Conservation (phyloP, 768 basidiomycete genomes). For the Mycena leptocephala region DNA sequence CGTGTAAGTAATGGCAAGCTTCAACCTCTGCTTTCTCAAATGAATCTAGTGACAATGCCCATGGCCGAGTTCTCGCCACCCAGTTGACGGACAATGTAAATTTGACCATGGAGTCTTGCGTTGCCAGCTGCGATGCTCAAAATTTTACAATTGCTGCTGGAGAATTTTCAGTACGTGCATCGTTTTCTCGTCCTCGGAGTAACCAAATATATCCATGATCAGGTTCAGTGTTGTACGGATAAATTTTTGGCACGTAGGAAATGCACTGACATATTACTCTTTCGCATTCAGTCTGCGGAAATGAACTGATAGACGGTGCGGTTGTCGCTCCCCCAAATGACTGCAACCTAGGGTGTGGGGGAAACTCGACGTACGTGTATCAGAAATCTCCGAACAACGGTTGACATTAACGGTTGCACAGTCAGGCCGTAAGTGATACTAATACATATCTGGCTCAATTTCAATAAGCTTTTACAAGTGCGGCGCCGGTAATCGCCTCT, state of each 20-base stretch:
- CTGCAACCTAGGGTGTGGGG: constrained; percentile 85
- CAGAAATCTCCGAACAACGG: background rate
- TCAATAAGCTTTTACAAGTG: constrained; percentile 59
- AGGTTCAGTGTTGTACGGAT: constrained; percentile 58
- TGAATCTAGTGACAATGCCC: constrained; percentile 67
- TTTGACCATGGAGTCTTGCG: constrained; percentile 75
- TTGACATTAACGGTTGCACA: constrained; percentile 8
- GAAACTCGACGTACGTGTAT: constrained; percentile 73
- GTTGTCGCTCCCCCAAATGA: constrained; percentile 59
- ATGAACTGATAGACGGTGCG: constrained; percentile 76
- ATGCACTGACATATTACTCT: background rate
- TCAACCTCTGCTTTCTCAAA: background rate
- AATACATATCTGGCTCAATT: constrained; percentile 43
- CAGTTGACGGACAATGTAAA: constrained; percentile 50
- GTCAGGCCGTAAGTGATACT: constrained; percentile 5
- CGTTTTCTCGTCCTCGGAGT: too few species aligned
- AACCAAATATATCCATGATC: constrained; percentile 9
- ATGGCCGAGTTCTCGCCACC: constrained; percentile 70
- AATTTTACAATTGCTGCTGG: constrained; percentile 79
- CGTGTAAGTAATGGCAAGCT: constrained; percentile 64
- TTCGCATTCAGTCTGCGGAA: constrained; percentile 74
- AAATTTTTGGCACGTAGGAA: too few species aligned
- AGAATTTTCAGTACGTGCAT: constrained; percentile 74
- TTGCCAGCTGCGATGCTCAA: constrained; percentile 67
- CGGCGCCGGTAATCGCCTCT: constrained; percentile 80